Evolutionary conservation across 176 grass and related monocot species (phyloP).

Genomic region (Alloteropsis semialata): DNA sequence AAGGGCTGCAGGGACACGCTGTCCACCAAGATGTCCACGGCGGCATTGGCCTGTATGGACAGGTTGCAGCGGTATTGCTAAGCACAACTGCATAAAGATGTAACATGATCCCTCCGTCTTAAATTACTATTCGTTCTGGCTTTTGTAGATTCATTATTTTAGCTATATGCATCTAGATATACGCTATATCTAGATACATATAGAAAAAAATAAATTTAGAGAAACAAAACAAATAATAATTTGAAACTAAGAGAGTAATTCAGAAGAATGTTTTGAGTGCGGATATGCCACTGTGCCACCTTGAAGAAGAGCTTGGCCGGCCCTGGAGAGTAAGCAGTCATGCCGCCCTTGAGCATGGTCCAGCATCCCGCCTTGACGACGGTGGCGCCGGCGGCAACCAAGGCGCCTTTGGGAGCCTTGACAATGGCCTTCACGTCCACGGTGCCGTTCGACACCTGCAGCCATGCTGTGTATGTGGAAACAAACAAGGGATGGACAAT

Average conservation of each 20-base stretch:
- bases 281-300: too few relatives aligned
- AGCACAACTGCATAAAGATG: neutral
- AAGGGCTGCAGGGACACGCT: constrained; percentile 75
- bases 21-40: constrained; percentile 62
- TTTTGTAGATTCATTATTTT: too few relatives aligned
- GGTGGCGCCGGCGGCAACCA: constrained; percentile 31
- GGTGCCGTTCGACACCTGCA: constrained; percentile 37
- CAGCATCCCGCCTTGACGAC: constrained; percentile 52
- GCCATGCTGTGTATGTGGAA: constrained; percentile 35
- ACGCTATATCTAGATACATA: too few relatives aligned
- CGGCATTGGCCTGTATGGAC: constrained; percentile 23
- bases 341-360: constrained; percentile 80
- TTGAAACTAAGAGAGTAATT: too few relatives aligned
- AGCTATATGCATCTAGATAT: too few relatives aligned
- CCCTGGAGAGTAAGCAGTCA: constrained; percentile 45
- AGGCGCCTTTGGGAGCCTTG: constrained; percentile 1
- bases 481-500: neutral
- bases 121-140: too few relatives aligned
- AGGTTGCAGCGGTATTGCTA: neutral
- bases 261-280: neutral
- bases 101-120: too few relatives aligned
- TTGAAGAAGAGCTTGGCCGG: constrained; percentile 56
- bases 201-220: too few relatives aligned
- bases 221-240: too few relatives aligned
- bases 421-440: constrained; percentile 42